phyloP scores from a whole-genome alignment of 2,329 filamentous ascomycete genomes.

The Massarina eburnea region DNA sequence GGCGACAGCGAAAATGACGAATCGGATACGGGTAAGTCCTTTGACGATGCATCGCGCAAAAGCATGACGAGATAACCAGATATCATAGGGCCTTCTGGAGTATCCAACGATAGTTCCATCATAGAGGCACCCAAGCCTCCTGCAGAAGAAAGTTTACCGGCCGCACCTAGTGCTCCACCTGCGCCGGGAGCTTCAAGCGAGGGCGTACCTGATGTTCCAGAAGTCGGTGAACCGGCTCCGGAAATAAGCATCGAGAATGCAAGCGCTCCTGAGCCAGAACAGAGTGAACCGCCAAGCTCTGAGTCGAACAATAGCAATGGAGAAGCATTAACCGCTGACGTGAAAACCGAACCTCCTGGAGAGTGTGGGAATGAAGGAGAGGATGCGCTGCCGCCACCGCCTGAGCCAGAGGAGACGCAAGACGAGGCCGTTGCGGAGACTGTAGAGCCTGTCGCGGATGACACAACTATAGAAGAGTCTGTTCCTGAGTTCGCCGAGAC shows the following conservation, averaged over 20 bases:
- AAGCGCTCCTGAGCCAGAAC: conserved; percentile 3
- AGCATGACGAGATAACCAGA: conserved; percentile 17
- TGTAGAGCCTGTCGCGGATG: conserved; percentile 1
- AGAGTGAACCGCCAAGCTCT: conserved; percentile 5
- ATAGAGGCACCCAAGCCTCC: conserved; percentile 14
- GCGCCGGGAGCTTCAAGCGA: conserved; percentile 15
- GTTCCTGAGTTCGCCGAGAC: conserved; percentile 19
- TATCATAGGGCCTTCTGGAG: conserved; percentile 22
- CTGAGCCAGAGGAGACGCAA: not conserved
- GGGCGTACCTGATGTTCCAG: conserved; percentile 5
- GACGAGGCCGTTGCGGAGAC: conserved; percentile 10
- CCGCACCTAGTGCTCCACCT: conserved; percentile 15
- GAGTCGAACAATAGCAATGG: conserved; percentile 12
- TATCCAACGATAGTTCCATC: conserved; percentile 11
- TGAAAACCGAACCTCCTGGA: conserved; percentile 30
- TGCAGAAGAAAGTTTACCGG: conserved; percentile 6
- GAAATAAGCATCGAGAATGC: conserved; percentile 9
- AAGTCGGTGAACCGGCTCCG: conserved; percentile 5
- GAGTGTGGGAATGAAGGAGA: conserved; percentile 6
- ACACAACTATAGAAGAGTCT: conserved; percentile 3
- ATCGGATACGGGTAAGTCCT: conserved; percentile 16
- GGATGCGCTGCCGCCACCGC: conserved; percentile 4
- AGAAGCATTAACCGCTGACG: conserved; percentile 17
- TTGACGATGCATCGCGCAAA: not conserved
- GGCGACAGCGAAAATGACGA: conserved; percentile 24